Percentiles rank a stretch among this genome's conserved stretches.
These are phyloP conservation scores for Diaporthe sp. DNA, from an alignment of 2,329 filamentous ascomycete species.

Conservation along the genomic window DNA sequence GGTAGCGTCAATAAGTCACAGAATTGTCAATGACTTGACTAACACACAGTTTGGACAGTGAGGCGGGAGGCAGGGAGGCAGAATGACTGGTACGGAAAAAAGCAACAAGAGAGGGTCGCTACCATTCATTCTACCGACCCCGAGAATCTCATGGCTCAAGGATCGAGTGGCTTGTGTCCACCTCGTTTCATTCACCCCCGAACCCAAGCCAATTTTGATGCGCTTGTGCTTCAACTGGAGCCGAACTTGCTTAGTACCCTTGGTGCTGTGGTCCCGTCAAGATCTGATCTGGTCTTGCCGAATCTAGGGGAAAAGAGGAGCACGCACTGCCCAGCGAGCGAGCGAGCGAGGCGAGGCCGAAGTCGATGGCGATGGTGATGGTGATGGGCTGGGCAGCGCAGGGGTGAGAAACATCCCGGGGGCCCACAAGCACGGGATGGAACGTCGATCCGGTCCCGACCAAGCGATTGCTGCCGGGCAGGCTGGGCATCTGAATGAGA, in stretches of 20 bases:
- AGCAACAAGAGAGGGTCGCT: conserved; percentile 14
- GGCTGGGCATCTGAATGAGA: not conserved
- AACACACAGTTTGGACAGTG: not conserved
- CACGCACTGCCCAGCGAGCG: not conserved
- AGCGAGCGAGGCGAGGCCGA: not conserved
- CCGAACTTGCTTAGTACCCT: not conserved
- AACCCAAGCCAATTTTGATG: not conserved
- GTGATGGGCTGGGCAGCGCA: not conserved
- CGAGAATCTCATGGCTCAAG: not conserved
- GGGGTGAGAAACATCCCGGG: conserved; percentile 7
- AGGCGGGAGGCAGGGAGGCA: not conserved
- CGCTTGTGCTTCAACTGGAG: not conserved
- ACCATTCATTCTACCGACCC: conserved; percentile 2
- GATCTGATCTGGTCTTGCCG: conserved; percentile 13
- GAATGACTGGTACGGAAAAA: conserved; percentile 19
- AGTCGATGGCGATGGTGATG: not conserved
- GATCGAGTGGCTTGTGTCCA: conserved; percentile 3
- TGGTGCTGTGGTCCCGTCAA: not conserved
- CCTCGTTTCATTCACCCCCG: not conserved
- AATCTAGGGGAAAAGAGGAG: not conserved
- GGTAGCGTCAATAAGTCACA: not conserved
- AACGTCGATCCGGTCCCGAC: conserved; percentile 8
- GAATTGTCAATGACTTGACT: not conserved
- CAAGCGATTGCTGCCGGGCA: not conserved
- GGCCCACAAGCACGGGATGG: conserved; percentile 7